A percentile compares a stretch with the other conserved stretches of the same genome.
Conservation (phyloP, 108 stramenopile genomes). For the Cylindrotheca closterium region DNA sequence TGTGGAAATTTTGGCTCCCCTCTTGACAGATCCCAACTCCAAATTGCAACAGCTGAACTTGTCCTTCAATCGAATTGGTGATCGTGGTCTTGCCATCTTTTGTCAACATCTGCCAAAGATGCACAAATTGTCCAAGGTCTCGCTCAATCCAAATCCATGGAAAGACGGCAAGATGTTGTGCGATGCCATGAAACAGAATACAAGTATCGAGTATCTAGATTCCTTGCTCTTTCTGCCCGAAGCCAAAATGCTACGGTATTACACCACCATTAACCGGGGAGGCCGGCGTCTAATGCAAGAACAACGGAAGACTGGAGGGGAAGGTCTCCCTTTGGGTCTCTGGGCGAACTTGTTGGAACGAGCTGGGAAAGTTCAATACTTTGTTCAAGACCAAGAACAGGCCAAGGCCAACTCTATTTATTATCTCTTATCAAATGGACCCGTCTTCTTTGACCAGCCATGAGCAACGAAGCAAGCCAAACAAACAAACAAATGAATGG, state of each 20-base stretch:
- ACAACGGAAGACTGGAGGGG: not conserved
- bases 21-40: not conserved
- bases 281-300: slow-evolving; percentile 10
- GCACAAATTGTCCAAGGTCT: not conserved
- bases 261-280: slow-evolving; percentile 5
- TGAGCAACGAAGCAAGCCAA: too few species aligned
- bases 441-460: not conserved
- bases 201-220: slow-evolving; percentile 16
- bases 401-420: slow-evolving; percentile 4
- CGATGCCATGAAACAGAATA: slow-evolving; percentile 3
- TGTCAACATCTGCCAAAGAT: slow-evolving; percentile 5
- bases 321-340: slow-evolving; percentile 5
- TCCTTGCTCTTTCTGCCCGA: not conserved
- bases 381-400: not conserved
- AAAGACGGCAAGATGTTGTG: not conserved
- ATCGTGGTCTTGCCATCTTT: not conserved
- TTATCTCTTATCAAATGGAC: slow-evolving; percentile 6
- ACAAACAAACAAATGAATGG: too few species aligned
- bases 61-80: slow-evolving; percentile 5
- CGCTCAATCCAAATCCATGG: slow-evolving; percentile 12
- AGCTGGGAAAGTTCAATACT: not conserved
- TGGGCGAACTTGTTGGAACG: slow-evolving; percentile 17
- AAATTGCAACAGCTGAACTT: slow-evolving; percentile 8
- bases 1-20: not conserved
- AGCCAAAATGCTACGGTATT: slow-evolving; percentile 5